These are phyloP conservation scores for Aspergillus egyptiacus DNA, from an alignment of 495 filamentous ascomycete species.

Conservation along the genomic window DNA sequence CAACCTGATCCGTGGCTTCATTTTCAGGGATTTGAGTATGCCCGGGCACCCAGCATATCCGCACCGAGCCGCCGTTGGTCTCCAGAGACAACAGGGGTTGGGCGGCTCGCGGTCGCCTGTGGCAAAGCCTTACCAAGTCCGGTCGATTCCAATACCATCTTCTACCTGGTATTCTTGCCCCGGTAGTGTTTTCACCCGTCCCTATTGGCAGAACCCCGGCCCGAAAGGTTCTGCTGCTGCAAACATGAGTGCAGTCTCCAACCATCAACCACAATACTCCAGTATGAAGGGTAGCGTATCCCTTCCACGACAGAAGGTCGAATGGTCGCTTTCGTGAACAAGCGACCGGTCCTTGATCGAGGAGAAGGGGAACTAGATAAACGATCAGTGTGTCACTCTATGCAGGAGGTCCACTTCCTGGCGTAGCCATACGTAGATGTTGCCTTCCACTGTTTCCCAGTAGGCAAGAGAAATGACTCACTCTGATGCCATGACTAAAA, in stretches of 20 bases:
- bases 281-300: slow-evolving; percentile 61
- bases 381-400: background rate
- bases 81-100: slow-evolving; percentile 2
- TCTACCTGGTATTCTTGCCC: slow-evolving; percentile 5
- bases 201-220: too few relatives aligned
- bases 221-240: too few relatives aligned
- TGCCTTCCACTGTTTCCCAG: slow-evolving; percentile 67
- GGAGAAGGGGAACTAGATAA: slow-evolving; percentile 29
- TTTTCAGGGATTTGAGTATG: too few relatives aligned
- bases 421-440: slow-evolving; percentile 63
- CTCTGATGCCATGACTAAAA: too few relatives aligned
- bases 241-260: too few relatives aligned
- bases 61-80: too few relatives aligned
- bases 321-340: slow-evolving; percentile 44
- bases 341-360: slow-evolving; percentile 38
- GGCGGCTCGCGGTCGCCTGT: slow-evolving; percentile 13
- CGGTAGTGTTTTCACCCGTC: slow-evolving; percentile 6
- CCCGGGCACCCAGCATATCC: too few relatives aligned
- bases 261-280: slow-evolving; percentile 56
- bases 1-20: too few relatives aligned
- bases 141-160: slow-evolving; percentile 14
- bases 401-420: background rate
- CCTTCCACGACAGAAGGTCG: slow-evolving; percentile 64
- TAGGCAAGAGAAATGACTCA: too few relatives aligned
- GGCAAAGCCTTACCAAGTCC: slow-evolving; percentile 13